Conservation (phyloP, 169 alveolate genomes). For the Nephromyces sp. region DNA sequence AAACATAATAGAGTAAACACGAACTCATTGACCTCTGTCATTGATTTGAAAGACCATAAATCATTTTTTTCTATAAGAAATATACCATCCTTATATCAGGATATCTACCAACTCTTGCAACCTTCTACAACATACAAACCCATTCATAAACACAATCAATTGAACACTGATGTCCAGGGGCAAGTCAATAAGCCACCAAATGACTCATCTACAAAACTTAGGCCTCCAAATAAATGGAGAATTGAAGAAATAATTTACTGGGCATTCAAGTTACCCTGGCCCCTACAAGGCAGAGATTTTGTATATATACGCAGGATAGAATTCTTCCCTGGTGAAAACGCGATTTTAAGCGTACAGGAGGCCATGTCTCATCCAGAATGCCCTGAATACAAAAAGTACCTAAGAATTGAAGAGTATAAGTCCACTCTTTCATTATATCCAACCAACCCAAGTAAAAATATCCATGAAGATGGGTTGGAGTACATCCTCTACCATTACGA, state of each 20-base stretch:
- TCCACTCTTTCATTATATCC: not conserved
- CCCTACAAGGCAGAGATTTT: constrained; percentile 23
- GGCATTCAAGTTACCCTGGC: constrained; percentile 31
- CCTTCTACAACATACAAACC: no score
- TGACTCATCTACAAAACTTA: no score
- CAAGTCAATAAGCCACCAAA: no score
- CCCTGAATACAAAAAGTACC: not conserved
- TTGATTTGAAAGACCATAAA: no score
- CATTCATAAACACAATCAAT: no score
- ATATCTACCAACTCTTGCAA: no score
- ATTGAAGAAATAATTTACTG: constrained; percentile 25
- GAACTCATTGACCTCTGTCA: no score
- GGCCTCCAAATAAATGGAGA: not conserved
- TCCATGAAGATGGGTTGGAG: not conserved
- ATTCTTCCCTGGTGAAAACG: not conserved
- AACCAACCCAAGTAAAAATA: not conserved
- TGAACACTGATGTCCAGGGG: no score
- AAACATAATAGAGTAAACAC: no score
- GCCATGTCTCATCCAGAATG: constrained; percentile 4
- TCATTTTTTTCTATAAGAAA: no score
- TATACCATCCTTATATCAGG: no score
- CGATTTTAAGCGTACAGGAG: constrained; percentile 18
- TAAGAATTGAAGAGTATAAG: not conserved
- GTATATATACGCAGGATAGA: constrained; percentile 17
- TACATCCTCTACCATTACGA: not conserved